These are phyloP conservation scores for Hippophae tibetana DNA, from an alignment of 306 rosid genomes.

Conservation along the genomic window DNA sequence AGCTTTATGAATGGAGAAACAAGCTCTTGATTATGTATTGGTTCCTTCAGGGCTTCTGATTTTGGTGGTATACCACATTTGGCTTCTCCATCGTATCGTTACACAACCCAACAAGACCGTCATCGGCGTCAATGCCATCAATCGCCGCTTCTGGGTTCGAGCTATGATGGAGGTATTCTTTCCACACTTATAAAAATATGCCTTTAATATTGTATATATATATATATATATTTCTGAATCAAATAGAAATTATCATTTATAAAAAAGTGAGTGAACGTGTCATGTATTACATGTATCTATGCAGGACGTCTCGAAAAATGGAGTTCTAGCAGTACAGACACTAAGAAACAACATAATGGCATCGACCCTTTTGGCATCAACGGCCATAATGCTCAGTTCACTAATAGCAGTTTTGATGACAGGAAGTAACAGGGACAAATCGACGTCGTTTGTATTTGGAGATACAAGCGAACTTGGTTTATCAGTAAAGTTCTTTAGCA, in stretches of 20 bases:
- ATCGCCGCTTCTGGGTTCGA: constrained; percentile 77
- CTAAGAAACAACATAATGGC: constrained; percentile 88
- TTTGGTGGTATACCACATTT: constrained; percentile 57
- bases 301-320: constrained; percentile 59
- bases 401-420: constrained; percentile 69
- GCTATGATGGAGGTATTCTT: constrained; percentile 89
- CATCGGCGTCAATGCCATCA: constrained; percentile 72
- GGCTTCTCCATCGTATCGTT: constrained; percentile 52
- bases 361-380: constrained; percentile 80
- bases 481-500: constrained; percentile 57
- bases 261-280: background rate
- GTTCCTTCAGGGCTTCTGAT: constrained; percentile 54
- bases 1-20: constrained; percentile 37
- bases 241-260: no score
- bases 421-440: constrained; percentile 8
- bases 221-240: background rate
- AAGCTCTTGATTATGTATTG: constrained; percentile 35
- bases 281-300: background rate
- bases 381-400: constrained; percentile 77
- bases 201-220: background rate
- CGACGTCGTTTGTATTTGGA: constrained; percentile 22
- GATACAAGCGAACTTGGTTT: constrained; percentile 34
- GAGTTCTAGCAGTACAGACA: constrained; percentile 81
- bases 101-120: constrained; percentile 60
- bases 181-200: background rate